A percentile compares a stretch with the other conserved stretches of the same genome.
These are phyloP conservation scores for Microbotryum lychnidis-dioicae DNA, from an alignment of 1,284 basidiomycete genomes.

Conservation along the genomic window DNA sequence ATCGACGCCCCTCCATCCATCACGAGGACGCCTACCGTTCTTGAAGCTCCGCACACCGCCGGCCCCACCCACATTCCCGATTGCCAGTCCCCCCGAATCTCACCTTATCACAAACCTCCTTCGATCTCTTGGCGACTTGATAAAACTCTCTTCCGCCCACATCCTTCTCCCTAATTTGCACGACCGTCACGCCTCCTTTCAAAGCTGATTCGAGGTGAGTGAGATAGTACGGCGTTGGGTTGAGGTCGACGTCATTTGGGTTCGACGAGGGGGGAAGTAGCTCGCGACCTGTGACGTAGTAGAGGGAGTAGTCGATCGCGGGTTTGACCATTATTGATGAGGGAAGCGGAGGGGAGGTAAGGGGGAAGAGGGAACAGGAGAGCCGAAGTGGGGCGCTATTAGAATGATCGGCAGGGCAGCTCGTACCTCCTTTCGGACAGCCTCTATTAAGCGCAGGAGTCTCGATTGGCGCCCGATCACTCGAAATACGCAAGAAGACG, in stretches of 20 bases:
- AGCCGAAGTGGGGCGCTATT: too few relatives aligned
- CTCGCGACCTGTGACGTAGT: slow-evolving; percentile 41
- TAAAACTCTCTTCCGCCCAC: slow-evolving; percentile 77
- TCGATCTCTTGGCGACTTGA: slow-evolving; percentile 61
- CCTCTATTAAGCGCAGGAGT: too few relatives aligned
- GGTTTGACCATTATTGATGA: slow-evolving; percentile 23
- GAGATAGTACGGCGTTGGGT: slow-evolving; percentile 42
- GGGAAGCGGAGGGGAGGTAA: too few relatives aligned
- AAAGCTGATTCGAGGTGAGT: slow-evolving; percentile 54
- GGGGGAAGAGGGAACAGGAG: too few relatives aligned
- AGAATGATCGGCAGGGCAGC: too few relatives aligned
- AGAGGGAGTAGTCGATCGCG: slow-evolving; percentile 63
- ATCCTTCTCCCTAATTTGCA: slow-evolving; percentile 81
- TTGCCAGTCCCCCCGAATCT: slow-evolving; percentile 5
- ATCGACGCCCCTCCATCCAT: too few relatives aligned
- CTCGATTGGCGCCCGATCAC: too few relatives aligned
- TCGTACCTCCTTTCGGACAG: too few relatives aligned
- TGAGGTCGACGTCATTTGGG: slow-evolving; percentile 5
- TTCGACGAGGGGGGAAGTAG: slow-evolving; percentile 17
- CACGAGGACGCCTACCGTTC: too few relatives aligned
- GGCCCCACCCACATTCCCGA: not conserved
- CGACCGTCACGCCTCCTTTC: slow-evolving; percentile 75
- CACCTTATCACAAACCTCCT: slow-evolving; percentile 62
- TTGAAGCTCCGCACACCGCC: not conserved
- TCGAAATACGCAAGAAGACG: too few relatives aligned